Evolutionary conservation across 1,284 basidiomycete genomes (phyloP).

Genomic region (Bondarzewia mesenterica): DNA sequence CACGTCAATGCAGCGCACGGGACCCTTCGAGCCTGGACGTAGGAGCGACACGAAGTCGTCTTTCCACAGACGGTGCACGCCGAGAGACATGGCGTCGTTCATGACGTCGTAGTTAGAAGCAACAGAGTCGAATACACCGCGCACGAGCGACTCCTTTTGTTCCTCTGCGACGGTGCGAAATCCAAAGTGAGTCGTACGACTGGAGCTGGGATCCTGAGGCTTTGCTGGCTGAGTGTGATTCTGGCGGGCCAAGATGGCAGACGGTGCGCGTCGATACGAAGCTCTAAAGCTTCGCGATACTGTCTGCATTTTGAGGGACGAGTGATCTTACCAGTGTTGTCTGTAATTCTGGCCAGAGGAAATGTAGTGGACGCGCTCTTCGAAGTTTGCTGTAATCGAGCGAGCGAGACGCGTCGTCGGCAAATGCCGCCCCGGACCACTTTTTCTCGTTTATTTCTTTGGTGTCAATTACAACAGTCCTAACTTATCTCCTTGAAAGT

Average conservation of each 20-base stretch:
- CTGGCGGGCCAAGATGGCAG: constrained; percentile 2
- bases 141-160: constrained; percentile 74
- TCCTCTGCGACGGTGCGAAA: constrained; percentile 81
- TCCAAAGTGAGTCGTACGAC: constrained; percentile 78
- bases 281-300: constrained; percentile 4
- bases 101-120: constrained; percentile 96
- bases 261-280: background rate
- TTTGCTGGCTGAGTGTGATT: constrained; percentile 3
- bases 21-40: constrained; percentile 69
- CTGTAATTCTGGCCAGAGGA: no score
- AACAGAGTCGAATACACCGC: constrained; percentile 92
- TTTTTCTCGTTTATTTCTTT: no score
- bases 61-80: constrained; percentile 97
- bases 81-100: constrained; percentile 98
- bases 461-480: no score
- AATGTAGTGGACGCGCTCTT: no score
- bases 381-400: background rate
- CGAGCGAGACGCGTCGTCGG: constrained; percentile 2
- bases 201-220: constrained; percentile 14
- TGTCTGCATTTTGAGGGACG: constrained; percentile 10
- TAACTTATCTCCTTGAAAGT: no score
- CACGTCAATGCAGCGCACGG: constrained; percentile 84
- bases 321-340: no score
- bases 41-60: constrained; percentile 82
- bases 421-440: background rate